These are phyloP conservation scores for Chaetoceros tenuissimus DNA, from an alignment of 108 stramenopile genomes.

Conservation along the genomic window DNA sequence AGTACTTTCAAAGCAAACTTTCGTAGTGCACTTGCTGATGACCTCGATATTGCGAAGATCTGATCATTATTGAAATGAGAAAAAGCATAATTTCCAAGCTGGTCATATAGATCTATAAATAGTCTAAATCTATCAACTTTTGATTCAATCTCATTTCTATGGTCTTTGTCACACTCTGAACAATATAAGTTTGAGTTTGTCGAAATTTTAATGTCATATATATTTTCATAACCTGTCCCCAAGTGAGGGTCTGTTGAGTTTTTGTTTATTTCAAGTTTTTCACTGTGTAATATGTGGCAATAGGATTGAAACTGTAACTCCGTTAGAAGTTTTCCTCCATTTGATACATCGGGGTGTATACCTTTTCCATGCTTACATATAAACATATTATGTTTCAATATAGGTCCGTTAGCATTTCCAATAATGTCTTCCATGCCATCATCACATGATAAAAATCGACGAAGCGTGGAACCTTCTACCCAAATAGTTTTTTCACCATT, in stretches of 20 bases:
- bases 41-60: constrained; percentile 5
- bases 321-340: constrained; percentile 54
- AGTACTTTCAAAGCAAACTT: constrained; percentile 7
- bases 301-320: constrained; percentile 27
- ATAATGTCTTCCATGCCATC: constrained; percentile 33
- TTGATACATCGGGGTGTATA: constrained; percentile 34
- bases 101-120: constrained; percentile 10
- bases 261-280: constrained; percentile 14
- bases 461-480: constrained; percentile 40
- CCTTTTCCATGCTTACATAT: constrained; percentile 46
- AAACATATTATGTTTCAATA: constrained; percentile 18
- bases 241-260: constrained; percentile 6
- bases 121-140: constrained; percentile 9
- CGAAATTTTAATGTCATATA: neutral
- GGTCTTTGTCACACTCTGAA: constrained; percentile 14
- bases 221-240: constrained; percentile 2
- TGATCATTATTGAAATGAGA: constrained; percentile 7
- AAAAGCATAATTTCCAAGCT: constrained; percentile 8
- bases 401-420: constrained; percentile 8
- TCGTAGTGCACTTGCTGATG: constrained; percentile 7
- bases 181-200: constrained; percentile 18
- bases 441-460: constrained; percentile 41
- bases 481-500: constrained; percentile 18
- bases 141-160: constrained; percentile 9
- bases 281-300: constrained; percentile 20